Conservation (phyloP, 139 green algal species). For the Pseudopediastrum boryanum region DNA sequence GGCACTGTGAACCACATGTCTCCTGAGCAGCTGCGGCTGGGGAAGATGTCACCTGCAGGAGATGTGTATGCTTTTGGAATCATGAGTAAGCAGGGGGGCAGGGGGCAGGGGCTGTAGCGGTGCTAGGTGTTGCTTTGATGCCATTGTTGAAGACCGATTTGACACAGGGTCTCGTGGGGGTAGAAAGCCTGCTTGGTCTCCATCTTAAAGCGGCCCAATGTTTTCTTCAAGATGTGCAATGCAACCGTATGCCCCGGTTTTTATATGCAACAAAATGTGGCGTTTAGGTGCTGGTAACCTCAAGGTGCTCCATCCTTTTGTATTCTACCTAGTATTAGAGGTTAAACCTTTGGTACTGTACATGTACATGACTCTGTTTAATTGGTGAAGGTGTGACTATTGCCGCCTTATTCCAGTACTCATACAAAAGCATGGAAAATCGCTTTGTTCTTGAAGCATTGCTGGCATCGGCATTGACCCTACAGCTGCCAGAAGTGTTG, state of each 20-base stretch:
- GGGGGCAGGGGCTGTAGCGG: no score
- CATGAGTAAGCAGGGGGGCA: not conserved
- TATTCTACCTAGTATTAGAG: no score
- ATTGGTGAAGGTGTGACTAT: not conserved
- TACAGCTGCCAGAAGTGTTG: no score
- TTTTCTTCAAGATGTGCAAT: no score
- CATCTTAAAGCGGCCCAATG: not conserved
- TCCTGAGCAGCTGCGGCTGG: slow-evolving; percentile 25
- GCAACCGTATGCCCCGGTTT: no score
- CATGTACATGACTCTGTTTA: no score
- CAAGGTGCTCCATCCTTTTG: no score
- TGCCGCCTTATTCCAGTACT: not conserved
- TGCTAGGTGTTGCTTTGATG: no score
- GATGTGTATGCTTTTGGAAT: slow-evolving; percentile 15
- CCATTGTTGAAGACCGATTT: no score
- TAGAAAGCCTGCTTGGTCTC: not conserved
- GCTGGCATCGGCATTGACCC: not conserved
- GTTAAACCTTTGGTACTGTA: no score
- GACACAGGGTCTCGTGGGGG: not conserved
- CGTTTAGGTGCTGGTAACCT: no score
- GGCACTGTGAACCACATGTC: slow-evolving; percentile 14
- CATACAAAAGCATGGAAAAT: not conserved
- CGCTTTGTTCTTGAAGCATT: not conserved
- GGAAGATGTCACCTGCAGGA: not conserved
- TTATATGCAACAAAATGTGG: no score